Evolutionary conservation across 768 basidiomycete species (phyloP), one percentile per base, ranked within the genome.

Genomic region (Cubamyces sp.): DNA sequence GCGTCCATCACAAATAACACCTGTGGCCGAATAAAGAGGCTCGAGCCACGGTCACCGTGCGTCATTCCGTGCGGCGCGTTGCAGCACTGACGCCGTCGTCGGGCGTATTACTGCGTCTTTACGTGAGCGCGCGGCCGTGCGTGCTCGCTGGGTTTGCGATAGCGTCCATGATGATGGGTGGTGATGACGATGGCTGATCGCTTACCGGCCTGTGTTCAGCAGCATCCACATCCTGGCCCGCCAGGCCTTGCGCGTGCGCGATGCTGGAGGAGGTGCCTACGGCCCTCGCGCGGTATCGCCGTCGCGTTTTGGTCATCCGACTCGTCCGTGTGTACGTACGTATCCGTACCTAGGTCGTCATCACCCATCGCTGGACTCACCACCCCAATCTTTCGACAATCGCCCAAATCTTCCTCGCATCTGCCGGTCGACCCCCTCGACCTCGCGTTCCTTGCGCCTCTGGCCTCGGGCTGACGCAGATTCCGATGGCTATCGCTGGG

Each of bases 201-300:
- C 42, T 18, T 43, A 18, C 34, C 9, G 9, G 34, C 34, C 9
- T 34, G 34, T 34, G 34, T 34, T 9, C 5, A 34, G 9, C 34
- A 34, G 34, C 4, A 34, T 39, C 30, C 34, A 37, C 34, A 34
- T 34, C 34, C 34, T 9, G 11, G 34, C 9, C 34, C 19, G 34
- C 52, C 18, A 6, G 16, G 16, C 21, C 43, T 9, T 12, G 28
- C 28, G 43, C 12, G 26, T 23, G 30, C 45, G 5, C 11, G 23
- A 7, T 30, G 15, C 18, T n/a, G 14, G 28, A 34, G 21, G 19
- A n/a, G 25, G 40, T 41, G 53, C 23, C 28, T 41, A 21, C n/a
- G 48, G 30, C 37, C 5, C 57, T 51, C n/a, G 57, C 14, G 49
- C 42, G 50, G 59, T 60, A 60, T 53, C 51, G 42, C 51, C 59